Percentiles rank a stretch among this genome's conserved stretches.
phyloP scores from a whole-genome alignment of 2,329 filamentous ascomycete species.

The Colletotrichum trifolii region DNA sequence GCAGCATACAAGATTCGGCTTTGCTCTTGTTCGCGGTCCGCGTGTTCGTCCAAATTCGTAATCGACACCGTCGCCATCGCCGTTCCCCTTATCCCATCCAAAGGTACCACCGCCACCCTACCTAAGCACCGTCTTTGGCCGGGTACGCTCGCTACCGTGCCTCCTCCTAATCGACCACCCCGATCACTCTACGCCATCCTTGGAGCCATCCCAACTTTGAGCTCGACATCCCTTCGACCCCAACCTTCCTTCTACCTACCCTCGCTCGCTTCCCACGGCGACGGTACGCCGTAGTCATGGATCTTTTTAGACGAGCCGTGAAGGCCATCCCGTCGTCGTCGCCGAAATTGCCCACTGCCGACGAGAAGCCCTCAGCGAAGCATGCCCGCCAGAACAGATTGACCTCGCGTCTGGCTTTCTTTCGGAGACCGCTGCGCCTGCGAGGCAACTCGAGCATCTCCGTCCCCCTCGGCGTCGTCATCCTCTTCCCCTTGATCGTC shows the following conservation, averaged over 20 bases:
- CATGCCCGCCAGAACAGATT: slow-evolving; percentile 51
- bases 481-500: slow-evolving; percentile 92
- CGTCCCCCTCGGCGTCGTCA: slow-evolving; percentile 89
- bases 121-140: too few relatives aligned
- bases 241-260: background rate
- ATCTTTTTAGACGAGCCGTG: slow-evolving; percentile 67
- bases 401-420: slow-evolving; percentile 76
- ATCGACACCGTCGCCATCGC: slow-evolving; percentile 19
- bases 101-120: background rate
- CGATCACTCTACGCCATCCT: slow-evolving; percentile 13
- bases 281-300: slow-evolving; percentile 54
- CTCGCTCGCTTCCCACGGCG: slow-evolving; percentile 10
- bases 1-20: slow-evolving; percentile 15
- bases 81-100: slow-evolving; percentile 14
- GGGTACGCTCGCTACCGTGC: background rate
- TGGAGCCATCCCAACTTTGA: slow-evolving; percentile 25
- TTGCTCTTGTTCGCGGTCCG: slow-evolving; percentile 31
- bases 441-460: slow-evolving; percentile 93
- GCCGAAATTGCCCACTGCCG: slow-evolving; percentile 59
- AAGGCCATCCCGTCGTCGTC: slow-evolving; percentile 57
- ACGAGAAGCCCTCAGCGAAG: slow-evolving; percentile 58
- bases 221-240: slow-evolving; percentile 11
- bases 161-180: slow-evolving; percentile 22
- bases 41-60: slow-evolving; percentile 27
- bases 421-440: slow-evolving; percentile 86